A percentile compares a stretch with the other conserved stretches of the same genome.
Conservation (phyloP, 208 protist species). For the Acanthamoeba culbertsoni region DNA sequence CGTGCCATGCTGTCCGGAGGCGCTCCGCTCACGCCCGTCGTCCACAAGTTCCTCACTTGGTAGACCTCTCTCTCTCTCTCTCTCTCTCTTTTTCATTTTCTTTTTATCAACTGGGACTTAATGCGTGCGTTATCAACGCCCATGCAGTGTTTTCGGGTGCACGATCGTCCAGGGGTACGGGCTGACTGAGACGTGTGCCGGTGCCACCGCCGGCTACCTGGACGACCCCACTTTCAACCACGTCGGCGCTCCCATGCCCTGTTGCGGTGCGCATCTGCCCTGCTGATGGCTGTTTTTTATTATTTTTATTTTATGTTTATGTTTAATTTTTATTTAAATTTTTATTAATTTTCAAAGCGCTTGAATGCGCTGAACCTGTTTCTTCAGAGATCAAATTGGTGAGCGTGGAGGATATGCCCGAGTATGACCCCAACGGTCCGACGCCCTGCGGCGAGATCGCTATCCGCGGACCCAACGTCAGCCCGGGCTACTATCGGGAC, state of each 20-base stretch:
- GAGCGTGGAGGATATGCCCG: conserved; percentile 83
- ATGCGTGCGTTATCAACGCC: neutral
- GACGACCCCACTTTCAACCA: neutral
- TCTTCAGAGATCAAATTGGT: conserved; percentile 88
- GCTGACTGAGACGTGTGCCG: conserved; percentile 73
- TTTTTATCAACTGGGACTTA: no score
- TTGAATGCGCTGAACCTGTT: neutral
- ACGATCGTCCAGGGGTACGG: conserved; percentile 87
- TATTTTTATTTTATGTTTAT: neutral
- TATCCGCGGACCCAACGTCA: conserved; percentile 81
- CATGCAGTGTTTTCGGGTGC: conserved; percentile 6
- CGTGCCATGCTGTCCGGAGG: conserved; percentile 83
- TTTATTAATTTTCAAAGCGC: neutral
- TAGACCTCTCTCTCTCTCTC: neutral
- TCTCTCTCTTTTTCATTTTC: neutral
- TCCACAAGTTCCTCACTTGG: conserved; percentile 82
- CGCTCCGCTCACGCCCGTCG: conserved; percentile 81
- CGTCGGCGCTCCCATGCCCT: conserved; percentile 15
- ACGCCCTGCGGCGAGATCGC: conserved; percentile 76
- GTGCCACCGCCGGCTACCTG: conserved; percentile 1
- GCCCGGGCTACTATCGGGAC: conserved; percentile 84
- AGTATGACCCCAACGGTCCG: neutral
- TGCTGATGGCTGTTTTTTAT: neutral
- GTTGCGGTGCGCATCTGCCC: neutral
- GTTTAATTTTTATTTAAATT: neutral